Percentiles rank a stretch among this genome's conserved stretches.
Evolutionary conservation across 75 land plant species (phyloP).

Genomic region (Pinus taeda): DNA sequence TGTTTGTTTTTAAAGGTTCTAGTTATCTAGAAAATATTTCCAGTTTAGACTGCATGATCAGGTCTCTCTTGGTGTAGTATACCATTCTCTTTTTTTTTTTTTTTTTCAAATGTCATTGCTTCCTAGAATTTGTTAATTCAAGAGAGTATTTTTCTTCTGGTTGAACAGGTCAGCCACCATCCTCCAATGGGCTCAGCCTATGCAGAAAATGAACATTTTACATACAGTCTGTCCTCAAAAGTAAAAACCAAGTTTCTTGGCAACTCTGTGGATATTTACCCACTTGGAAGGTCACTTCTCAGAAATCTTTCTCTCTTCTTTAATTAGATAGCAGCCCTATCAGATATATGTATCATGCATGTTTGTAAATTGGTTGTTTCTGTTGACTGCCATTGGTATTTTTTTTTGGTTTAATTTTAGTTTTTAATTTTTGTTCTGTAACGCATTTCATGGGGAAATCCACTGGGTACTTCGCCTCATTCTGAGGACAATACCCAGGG

Average conservation of each 20-base stretch:
- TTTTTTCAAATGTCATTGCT: neutral
- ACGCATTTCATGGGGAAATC: too few relatives aligned
- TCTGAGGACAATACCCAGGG: too few relatives aligned
- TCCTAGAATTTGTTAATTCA: neutral
- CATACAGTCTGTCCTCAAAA: slow-evolving; percentile 93
- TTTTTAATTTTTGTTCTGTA: too few relatives aligned
- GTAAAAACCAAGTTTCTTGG: slow-evolving; percentile 95
- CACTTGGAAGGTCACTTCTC: slow-evolving; percentile 82
- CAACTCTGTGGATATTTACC: slow-evolving; percentile 94
- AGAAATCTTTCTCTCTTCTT: slow-evolving; percentile 9
- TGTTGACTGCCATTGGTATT: too few relatives aligned
- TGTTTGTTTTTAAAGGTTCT: slow-evolving; percentile 1
- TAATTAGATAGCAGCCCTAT: neutral
- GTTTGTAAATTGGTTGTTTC: neutral
- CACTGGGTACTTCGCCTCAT: too few relatives aligned
- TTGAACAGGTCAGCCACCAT: slow-evolving; percentile 90
- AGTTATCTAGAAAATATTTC: neutral
- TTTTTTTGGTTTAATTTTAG: too few relatives aligned
- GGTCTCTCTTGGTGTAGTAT: neutral
- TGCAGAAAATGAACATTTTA: slow-evolving; percentile 97
- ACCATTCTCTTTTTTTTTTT: neutral
- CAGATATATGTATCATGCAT: neutral
- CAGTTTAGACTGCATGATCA: neutral
- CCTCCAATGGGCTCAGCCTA: slow-evolving; percentile 98
- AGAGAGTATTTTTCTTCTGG: neutral